A percentile compares a stretch with the other conserved stretches of the same genome.
These are phyloP conservation scores for Mercurialis annua DNA, from an alignment of 345 rosid genomes.

Conservation along the genomic window DNA sequence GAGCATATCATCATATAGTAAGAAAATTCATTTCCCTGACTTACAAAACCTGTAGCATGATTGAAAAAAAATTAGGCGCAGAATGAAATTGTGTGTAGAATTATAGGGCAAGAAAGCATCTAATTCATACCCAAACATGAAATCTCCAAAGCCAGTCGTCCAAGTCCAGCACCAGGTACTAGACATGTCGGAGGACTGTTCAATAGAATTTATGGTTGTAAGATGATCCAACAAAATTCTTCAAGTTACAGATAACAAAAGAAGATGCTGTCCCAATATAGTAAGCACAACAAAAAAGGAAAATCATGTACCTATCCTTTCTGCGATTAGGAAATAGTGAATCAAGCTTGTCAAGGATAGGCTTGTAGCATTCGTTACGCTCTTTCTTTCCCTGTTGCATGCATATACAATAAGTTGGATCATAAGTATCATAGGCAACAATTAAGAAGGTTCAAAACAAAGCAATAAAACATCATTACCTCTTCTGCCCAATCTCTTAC, in stretches of 20 bases:
- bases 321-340: constrained; percentile 72
- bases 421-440: constrained; percentile 10
- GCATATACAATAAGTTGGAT: background rate
- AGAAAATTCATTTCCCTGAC: constrained; percentile 99
- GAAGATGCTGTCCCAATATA: background rate
- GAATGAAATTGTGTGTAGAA: constrained; percentile 3
- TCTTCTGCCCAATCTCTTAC: constrained; percentile 99
- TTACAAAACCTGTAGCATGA: constrained; percentile 68
- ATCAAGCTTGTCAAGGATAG: constrained; percentile 87
- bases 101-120: background rate
- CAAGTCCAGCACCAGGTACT: constrained; percentile 99
- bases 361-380: constrained; percentile 88
- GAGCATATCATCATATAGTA: constrained; percentile 99
- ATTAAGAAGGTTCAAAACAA: constrained; percentile 14
- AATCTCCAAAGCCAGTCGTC: constrained; percentile 93
- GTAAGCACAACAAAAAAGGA: constrained; percentile 2
- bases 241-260: constrained; percentile 6
- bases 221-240: no score
- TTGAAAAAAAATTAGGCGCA: constrained; percentile 16
- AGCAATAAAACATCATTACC: constrained; percentile 40
- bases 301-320: constrained; percentile 47
- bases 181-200: constrained; percentile 84
- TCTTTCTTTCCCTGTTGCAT: constrained; percentile 68
- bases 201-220: constrained; percentile 22
- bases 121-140: constrained; percentile 70